Percentiles rank a stretch among this genome's conserved stretches.
phyloP scores from a whole-genome alignment of 2,329 filamentous ascomycete genomes.

The Clonostachys rhizophaga region DNA sequence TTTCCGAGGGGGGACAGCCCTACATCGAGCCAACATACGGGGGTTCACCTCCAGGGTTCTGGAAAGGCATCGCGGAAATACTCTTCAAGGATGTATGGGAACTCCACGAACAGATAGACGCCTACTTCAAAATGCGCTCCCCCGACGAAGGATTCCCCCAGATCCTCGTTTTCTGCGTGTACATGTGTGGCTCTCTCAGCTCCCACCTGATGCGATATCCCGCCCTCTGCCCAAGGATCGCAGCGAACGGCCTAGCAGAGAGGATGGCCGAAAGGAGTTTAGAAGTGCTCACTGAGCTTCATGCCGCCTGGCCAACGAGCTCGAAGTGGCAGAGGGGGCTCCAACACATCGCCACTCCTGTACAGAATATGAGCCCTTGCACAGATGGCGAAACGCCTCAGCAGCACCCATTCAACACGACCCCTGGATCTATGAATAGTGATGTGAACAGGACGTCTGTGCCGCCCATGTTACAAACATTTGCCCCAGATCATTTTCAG shows the following conservation, averaged over 20 bases:
- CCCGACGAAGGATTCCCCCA: conserved; percentile 22
- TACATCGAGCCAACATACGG: no score
- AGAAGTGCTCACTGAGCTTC: conserved; percentile 13
- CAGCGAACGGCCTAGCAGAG: conserved; percentile 10
- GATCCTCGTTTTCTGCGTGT: conserved; percentile 31
- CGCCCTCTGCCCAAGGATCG: conserved; percentile 15
- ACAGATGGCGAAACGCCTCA: no score
- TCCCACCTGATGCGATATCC: conserved; percentile 20
- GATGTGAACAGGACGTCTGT: not conserved
- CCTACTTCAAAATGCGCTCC: conserved; percentile 17
- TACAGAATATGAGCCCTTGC: not conserved
- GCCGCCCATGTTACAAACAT: not conserved
- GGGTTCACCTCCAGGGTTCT: conserved; percentile 10
- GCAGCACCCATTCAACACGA: no score
- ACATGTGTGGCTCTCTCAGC: conserved; percentile 30
- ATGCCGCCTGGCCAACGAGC: conserved; percentile 16
- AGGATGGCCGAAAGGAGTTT: conserved; percentile 14
- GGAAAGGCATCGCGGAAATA: conserved; percentile 16
- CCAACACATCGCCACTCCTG: conserved; percentile 10
- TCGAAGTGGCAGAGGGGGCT: conserved; percentile 10
- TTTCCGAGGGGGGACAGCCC: no score
- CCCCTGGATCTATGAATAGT: conserved; percentile 2
- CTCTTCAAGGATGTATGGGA: conserved; percentile 25
- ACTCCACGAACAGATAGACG: conserved; percentile 27
- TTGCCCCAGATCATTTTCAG: not conserved